These are phyloP conservation scores for Fusarium sp. DNA, from an alignment of 2,329 filamentous ascomycete species.

Conservation along the genomic window DNA sequence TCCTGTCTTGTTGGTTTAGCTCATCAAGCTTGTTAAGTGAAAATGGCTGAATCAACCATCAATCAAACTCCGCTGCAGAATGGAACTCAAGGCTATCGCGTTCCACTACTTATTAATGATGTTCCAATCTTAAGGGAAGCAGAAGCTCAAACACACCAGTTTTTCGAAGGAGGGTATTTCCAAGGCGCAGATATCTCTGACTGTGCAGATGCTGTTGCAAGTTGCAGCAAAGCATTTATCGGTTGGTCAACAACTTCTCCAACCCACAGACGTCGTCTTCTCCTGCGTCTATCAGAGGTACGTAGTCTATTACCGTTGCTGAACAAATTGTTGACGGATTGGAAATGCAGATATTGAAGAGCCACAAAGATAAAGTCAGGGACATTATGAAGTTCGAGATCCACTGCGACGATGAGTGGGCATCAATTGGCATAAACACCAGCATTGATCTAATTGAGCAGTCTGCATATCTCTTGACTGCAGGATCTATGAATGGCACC, in stretches of 20 bases:
- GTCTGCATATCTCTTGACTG: not conserved
- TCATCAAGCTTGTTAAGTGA: not conserved
- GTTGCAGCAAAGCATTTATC: not conserved
- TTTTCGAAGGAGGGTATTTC: not conserved
- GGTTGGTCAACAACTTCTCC: not conserved
- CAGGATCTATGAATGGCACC: not conserved
- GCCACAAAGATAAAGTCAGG: not conserved
- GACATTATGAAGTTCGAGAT: not conserved
- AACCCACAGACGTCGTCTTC: not conserved
- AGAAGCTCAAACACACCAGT: not conserved
- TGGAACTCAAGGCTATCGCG: not conserved
- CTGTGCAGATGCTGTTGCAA: not conserved
- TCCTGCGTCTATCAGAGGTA: not conserved
- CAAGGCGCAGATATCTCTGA: not conserved
- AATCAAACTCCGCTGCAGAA: not conserved
- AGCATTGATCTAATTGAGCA: not conserved
- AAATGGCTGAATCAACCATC: not conserved
- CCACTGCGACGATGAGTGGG: not conserved
- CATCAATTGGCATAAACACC: not conserved
- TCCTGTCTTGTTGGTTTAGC: not conserved
- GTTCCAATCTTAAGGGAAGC: not conserved
- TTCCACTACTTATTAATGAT: not conserved
- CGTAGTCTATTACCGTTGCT: fast-evolving
- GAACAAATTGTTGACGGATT: fast-evolving
- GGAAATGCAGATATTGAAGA: not conserved